Evolutionary conservation across 495 filamentous ascomycete genomes (phyloP).

Genomic region (Talaromyces proteolyticus): DNA sequence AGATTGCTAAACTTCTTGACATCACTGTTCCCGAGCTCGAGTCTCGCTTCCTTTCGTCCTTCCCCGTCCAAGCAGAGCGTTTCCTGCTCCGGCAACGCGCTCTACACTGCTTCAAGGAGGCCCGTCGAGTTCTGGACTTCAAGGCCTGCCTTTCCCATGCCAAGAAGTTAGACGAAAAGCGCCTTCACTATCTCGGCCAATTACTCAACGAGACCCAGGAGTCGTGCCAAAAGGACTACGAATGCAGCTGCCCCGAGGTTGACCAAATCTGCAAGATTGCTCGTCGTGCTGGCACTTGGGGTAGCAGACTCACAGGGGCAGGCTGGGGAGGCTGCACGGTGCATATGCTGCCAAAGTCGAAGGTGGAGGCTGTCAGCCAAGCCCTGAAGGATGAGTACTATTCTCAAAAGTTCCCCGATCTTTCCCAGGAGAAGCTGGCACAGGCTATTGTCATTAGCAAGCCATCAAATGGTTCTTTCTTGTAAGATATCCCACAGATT

Average conservation of each 20-base stretch:
- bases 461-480: slow-evolving; percentile 52
- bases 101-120: slow-evolving; percentile 85
- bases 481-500: slow-evolving; percentile 22
- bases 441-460: slow-evolving; percentile 86
- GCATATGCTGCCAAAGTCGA: slow-evolving; percentile 82
- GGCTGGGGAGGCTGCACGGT: slow-evolving; percentile 97
- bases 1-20: slow-evolving; percentile 69
- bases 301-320: slow-evolving; percentile 84
- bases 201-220: slow-evolving; percentile 86
- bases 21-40: slow-evolving; percentile 67
- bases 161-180: slow-evolving; percentile 47
- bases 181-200: slow-evolving; percentile 67
- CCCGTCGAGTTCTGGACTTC: slow-evolving; percentile 79
- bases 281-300: slow-evolving; percentile 69
- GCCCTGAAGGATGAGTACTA: slow-evolving; percentile 83
- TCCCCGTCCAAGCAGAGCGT: slow-evolving; percentile 80
- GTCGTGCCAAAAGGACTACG: slow-evolving; percentile 77
- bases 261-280: slow-evolving; percentile 83
- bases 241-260: slow-evolving; percentile 85
- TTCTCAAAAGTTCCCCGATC: slow-evolving; percentile 57
- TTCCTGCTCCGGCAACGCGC: slow-evolving; percentile 86
- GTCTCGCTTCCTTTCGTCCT: slow-evolving; percentile 67
- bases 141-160: slow-evolving; percentile 57
- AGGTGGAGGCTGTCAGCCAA: slow-evolving; percentile 72
- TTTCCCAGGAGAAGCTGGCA: slow-evolving; percentile 66